Conservation (phyloP, 306 rosid genomes). For the Cucumis cinereus region DNA sequence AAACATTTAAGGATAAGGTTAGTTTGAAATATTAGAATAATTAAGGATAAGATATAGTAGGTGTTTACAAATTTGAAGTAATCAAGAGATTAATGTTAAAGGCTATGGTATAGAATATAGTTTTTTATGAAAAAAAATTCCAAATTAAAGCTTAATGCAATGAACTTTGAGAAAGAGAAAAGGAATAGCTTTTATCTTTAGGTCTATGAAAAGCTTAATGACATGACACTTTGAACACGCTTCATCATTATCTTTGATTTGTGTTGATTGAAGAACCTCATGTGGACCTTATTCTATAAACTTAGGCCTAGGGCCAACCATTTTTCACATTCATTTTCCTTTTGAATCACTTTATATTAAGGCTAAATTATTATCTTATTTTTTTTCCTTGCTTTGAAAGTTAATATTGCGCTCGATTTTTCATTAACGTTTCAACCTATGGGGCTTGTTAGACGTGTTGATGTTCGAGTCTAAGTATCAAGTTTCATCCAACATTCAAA, state of each 20-base stretch:
- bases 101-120: neutral
- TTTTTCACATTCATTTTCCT: neutral
- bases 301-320: neutral
- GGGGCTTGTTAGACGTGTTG: too few relatives aligned
- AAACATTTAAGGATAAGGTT: neutral
- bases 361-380: neutral
- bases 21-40: neutral
- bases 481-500: too few relatives aligned
- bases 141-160: neutral
- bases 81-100: neutral
- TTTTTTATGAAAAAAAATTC: neutral
- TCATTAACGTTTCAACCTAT: too few relatives aligned
- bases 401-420: too few relatives aligned
- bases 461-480: too few relatives aligned
- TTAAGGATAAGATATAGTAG: neutral
- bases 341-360: neutral
- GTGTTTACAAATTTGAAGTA: neutral
- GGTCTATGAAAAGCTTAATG: neutral
- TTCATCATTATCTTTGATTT: constrained; percentile 9
- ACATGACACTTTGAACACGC: constrained; percentile 1
- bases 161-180: neutral
- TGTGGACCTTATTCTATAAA: constrained; percentile 8
- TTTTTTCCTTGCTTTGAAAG: too few relatives aligned
- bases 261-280: neutral
- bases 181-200: neutral